These are phyloP conservation scores for Fusarium setosum DNA, from an alignment of 2,329 filamentous ascomycete genomes.

Conservation along the genomic window DNA sequence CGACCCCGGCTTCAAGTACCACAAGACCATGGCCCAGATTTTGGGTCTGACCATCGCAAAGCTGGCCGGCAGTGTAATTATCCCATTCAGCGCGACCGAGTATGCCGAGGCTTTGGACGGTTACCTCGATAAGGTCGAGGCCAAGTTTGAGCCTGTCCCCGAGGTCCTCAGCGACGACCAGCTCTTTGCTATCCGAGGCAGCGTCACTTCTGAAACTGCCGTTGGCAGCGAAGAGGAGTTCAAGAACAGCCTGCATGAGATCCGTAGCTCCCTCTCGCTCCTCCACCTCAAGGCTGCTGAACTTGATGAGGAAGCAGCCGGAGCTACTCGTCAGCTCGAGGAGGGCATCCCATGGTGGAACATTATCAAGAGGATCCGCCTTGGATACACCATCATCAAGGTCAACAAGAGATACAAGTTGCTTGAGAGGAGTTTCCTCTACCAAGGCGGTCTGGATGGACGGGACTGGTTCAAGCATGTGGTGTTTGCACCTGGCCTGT, in stretches of 20 bases:
- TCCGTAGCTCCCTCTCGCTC: slow-evolving; percentile 52
- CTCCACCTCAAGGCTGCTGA: slow-evolving; percentile 54
- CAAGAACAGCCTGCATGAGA: slow-evolving; percentile 50
- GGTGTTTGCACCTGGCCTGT: slow-evolving; percentile 89
- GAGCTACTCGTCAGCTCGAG: slow-evolving; percentile 55
- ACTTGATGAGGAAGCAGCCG: slow-evolving; percentile 59
- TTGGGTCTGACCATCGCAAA: slow-evolving; percentile 71
- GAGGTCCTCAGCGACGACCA: slow-evolving; percentile 43
- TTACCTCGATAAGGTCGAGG: slow-evolving; percentile 65
- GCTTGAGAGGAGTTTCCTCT: slow-evolving; percentile 84
- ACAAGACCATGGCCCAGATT: slow-evolving; percentile 74
- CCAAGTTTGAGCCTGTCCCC: slow-evolving; percentile 54
- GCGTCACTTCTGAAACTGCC: slow-evolving; percentile 31
- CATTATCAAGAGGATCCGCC: slow-evolving; percentile 73
- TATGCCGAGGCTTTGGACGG: slow-evolving; percentile 68
- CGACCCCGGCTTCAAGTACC: slow-evolving; percentile 76
- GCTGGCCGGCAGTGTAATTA: slow-evolving; percentile 69
- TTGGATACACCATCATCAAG: slow-evolving; percentile 71
- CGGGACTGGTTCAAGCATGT: slow-evolving; percentile 94
- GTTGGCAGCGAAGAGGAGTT: slow-evolving; percentile 54
- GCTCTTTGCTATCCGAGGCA: slow-evolving; percentile 45
- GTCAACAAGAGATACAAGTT: slow-evolving; percentile 87
- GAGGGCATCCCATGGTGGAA: slow-evolving; percentile 82
- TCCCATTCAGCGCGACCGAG: slow-evolving; percentile 72
- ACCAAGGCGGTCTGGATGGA: slow-evolving; percentile 79